These are phyloP conservation scores for Sequoiadendron giganteum DNA, from an alignment of 75 land plant species.

Conservation along the genomic window DNA sequence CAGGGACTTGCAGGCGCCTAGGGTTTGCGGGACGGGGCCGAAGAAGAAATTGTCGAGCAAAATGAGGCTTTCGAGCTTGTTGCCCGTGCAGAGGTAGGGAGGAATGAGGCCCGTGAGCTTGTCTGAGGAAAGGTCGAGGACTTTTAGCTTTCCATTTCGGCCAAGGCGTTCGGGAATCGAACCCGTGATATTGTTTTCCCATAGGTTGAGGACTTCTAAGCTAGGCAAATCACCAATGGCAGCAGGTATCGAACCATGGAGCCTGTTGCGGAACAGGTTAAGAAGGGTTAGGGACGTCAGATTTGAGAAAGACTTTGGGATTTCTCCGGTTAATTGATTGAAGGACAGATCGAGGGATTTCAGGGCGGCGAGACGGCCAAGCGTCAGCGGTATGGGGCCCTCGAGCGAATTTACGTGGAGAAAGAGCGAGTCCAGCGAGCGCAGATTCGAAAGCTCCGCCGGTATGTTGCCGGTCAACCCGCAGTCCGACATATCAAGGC, in stretches of 20 bases:
- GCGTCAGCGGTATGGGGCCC: slow-evolving; percentile 58
- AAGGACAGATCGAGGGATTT: slow-evolving; percentile 47
- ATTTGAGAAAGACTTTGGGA: slow-evolving; percentile 32
- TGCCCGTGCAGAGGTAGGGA: slow-evolving; percentile 50
- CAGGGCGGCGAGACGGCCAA: slow-evolving; percentile 44
- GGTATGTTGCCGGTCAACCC: slow-evolving; percentile 75
- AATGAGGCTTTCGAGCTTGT: slow-evolving; percentile 51
- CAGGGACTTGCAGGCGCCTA: slow-evolving; percentile 69
- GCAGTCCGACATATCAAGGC: slow-evolving; percentile 61
- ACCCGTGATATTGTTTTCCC: slow-evolving; percentile 65
- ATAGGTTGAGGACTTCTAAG: slow-evolving; percentile 44
- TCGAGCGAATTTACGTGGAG: slow-evolving; percentile 54
- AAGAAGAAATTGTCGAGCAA: slow-evolving; percentile 62
- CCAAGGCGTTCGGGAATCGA: slow-evolving; percentile 68
- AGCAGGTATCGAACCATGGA: slow-evolving; percentile 35
- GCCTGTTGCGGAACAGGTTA: slow-evolving; percentile 42
- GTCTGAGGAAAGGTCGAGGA: slow-evolving; percentile 65
- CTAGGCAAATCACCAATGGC: slow-evolving; percentile 37
- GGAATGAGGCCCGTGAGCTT: slow-evolving; percentile 76
- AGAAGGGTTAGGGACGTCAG: slow-evolving; percentile 37
- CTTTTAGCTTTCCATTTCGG: slow-evolving; percentile 39
- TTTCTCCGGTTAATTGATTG: slow-evolving; percentile 42
- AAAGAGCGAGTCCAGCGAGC: slow-evolving; percentile 52
- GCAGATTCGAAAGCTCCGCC: slow-evolving; percentile 41
- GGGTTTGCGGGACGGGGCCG: slow-evolving; percentile 67